phyloP scores from a whole-genome alignment of 441 rosid genomes.

The Croton setiger region DNA sequence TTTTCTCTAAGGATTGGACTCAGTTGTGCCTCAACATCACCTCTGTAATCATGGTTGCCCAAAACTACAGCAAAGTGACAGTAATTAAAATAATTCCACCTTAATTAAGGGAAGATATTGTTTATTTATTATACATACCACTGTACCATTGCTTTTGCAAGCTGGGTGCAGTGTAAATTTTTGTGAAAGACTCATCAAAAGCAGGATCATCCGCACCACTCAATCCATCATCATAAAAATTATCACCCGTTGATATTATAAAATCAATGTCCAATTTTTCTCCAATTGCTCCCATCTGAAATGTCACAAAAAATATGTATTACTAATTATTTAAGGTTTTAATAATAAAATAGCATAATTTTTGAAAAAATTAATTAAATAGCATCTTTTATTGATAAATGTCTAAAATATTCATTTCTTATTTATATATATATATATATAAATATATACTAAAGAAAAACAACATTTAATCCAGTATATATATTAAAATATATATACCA shows the following conservation, averaged over 20 bases:
- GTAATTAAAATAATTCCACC: background rate
- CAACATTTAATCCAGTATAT: too few relatives aligned
- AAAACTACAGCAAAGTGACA: conserved; percentile 37
- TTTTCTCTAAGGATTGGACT: conserved; percentile 41
- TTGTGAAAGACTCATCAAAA: conserved; percentile 16
- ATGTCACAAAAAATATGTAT: background rate
- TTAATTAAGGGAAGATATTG: background rate
- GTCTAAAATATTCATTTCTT: too few relatives aligned
- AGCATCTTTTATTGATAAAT: too few relatives aligned
- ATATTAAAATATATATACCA: too few relatives aligned
- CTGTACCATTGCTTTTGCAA: conserved; percentile 24
- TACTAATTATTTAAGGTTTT: too few relatives aligned
- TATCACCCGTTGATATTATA: conserved; percentile 21
- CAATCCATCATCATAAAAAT: conserved; percentile 26
- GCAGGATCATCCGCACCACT: conserved; percentile 13
- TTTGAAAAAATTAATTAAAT: too few relatives aligned
- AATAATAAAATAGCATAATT: too few relatives aligned
- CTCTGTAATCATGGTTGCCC: conserved; percentile 93
- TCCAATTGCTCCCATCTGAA: conserved; percentile 26
- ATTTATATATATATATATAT: too few relatives aligned
- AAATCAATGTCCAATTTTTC: conserved; percentile 25
- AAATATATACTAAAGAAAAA: too few relatives aligned
- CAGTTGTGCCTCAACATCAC: conserved; percentile 70
- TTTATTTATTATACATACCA: conserved; percentile 9
- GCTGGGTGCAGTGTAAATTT: conserved; percentile 17